phyloP scores from a whole-genome alignment of 345 rosid species.

The Citrus maxima region DNA sequence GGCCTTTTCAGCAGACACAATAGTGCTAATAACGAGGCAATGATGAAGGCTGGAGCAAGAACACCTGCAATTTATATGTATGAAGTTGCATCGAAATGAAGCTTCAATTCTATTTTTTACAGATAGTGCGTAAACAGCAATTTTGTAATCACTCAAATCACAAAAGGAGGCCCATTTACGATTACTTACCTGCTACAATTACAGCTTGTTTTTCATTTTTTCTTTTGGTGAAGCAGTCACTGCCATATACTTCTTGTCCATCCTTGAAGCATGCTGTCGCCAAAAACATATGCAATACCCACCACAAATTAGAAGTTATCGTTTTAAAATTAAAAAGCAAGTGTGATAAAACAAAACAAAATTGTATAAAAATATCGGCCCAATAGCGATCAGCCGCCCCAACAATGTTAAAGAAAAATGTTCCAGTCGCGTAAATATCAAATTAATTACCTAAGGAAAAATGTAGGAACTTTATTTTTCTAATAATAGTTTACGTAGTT shows the following conservation, averaged over 20 bases:
- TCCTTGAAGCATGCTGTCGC: slow-evolving; percentile 58
- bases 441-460: background rate
- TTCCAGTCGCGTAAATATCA: background rate
- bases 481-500: background rate
- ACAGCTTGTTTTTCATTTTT: slow-evolving; percentile 40
- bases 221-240: slow-evolving; percentile 36
- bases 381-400: no score
- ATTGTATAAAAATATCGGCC: background rate
- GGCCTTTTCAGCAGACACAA: slow-evolving; percentile 54
- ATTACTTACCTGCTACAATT: slow-evolving; percentile 54
- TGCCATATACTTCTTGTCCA: slow-evolving; percentile 50
- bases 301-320: background rate
- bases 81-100: background rate
- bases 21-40: slow-evolving; percentile 50
- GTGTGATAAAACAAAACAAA: background rate
- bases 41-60: slow-evolving; percentile 40
- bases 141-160: background rate
- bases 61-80: slow-evolving; percentile 34
- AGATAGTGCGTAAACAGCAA: background rate
- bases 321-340: slow-evolving; percentile 1
- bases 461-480: background rate
- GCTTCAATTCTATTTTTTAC: background rate
- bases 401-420: background rate
- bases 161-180: background rate
- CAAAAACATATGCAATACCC: background rate